These are phyloP conservation scores for Penicillium thymicola DNA, from an alignment of 2,329 filamentous ascomycete species.

Conservation along the genomic window DNA sequence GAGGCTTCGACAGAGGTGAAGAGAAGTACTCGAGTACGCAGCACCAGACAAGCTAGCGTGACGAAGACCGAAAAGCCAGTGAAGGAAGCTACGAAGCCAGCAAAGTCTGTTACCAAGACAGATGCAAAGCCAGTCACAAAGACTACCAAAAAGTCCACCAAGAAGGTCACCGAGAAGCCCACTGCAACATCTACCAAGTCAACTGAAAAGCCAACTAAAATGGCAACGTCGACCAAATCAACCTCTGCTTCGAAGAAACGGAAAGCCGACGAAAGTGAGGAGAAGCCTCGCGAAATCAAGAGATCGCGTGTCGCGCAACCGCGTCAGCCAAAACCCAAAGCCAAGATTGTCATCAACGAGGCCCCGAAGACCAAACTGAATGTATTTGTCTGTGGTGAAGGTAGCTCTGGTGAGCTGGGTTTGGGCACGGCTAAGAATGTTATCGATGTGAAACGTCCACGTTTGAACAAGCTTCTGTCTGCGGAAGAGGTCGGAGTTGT, in stretches of 20 bases:
- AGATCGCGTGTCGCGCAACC: constrained; percentile 28
- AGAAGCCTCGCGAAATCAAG: constrained; percentile 31
- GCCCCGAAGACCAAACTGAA: constrained; percentile 58
- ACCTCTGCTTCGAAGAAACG: constrained; percentile 31
- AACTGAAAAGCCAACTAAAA: constrained; percentile 14
- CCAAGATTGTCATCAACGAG: constrained; percentile 57
- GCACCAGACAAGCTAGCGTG: not conserved
- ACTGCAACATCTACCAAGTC: not conserved
- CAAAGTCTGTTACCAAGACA: not conserved
- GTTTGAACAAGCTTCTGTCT: constrained; percentile 61
- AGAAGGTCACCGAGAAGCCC: not conserved
- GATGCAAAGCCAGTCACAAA: not conserved
- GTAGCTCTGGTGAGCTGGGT: constrained; percentile 76
- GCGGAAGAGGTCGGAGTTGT: constrained; percentile 63
- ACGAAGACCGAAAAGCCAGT: constrained; percentile 13
- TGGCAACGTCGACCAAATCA: constrained; percentile 17
- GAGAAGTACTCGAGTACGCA: not conserved
- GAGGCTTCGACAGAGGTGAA: constrained; percentile 10
- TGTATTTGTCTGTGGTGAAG: constrained; percentile 77
- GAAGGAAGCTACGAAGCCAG: constrained; percentile 10
- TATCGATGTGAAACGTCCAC: constrained; percentile 72
- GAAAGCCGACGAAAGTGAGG: constrained; percentile 31
- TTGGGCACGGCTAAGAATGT: constrained; percentile 65
- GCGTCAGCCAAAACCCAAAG: constrained; percentile 31
- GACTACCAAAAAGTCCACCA: not conserved